Base-by-base conservation (phyloP, 257 asterid species). In the Nicotiana obtusifolia region DNA sequence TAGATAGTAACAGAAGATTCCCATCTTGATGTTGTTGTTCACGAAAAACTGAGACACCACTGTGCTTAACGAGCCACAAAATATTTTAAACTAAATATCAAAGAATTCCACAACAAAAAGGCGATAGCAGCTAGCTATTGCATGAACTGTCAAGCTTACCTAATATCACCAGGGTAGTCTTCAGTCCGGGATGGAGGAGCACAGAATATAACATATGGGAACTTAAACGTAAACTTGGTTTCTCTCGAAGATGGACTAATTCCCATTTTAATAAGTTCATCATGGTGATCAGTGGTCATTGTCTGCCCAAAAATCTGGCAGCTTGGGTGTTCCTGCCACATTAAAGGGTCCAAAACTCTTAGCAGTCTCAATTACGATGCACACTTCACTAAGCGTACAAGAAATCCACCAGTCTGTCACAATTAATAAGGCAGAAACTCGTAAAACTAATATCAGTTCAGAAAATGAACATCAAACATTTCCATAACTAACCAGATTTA, bases 141-240 rank as follows among this genome's bases (percentile, higher is more conserved):
- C 41, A 73, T 22, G 79, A 73, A 73, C 79, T 73, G 41, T 7
- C 79, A 16, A 60, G 56, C 82, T 78, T 88, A 94, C 99, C 95
- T 89, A 75, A 96, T 91, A 87, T 96, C 98, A 86, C 91, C 94
- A 49, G 95, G 90, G 86, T 96, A 96, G 86, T 96, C 98, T 41
- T 85, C 53, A 82, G 83, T 89, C 73, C 90, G 85, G 14, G 86
- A 91, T 47, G 98, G 98, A 86, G 98, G 98, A 81, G 98, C 98
- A 86, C 98, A 94, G 87, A 93, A 96, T 64, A 96, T 91, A 82
- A 96, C 95, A 83, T 88, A 93, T 52, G 99, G 97, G 83, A 92
- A 93, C 90, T 92, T 93, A 24, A 82, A 84, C 52, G 80, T 62
- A 62, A 81, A 47, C 81, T 66, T 86, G 78, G 83, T 82, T 83